Conservation (phyloP, 202 grass and related monocot species). For the Panicum virgatum region DNA sequence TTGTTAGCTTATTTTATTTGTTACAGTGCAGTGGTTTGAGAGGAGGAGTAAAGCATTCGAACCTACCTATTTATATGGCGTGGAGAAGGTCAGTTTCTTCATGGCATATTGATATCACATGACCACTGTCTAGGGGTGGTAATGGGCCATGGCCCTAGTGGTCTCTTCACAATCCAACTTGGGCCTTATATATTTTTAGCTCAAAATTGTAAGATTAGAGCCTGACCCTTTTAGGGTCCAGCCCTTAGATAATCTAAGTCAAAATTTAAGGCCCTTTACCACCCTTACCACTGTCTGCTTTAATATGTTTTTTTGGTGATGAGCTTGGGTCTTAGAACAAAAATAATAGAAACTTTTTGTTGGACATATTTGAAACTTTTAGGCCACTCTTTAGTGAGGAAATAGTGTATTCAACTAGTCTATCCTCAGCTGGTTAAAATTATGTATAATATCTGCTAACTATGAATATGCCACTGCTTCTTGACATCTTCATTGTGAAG, state of each 20-base stretch:
- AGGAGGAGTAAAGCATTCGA: constrained; percentile 95
- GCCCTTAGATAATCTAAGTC: too few species aligned
- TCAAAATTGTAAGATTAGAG: too few species aligned
- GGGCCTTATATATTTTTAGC: too few species aligned
- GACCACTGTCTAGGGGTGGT: too few species aligned
- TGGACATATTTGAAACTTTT: constrained; percentile 17
- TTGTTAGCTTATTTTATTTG: constrained; percentile 49
- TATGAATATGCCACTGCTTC: constrained; percentile 1
- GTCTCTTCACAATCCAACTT: too few species aligned
- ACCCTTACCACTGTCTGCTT: background rate
- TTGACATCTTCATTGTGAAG: background rate
- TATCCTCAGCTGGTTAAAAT: background rate
- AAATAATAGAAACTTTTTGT: constrained; percentile 12
- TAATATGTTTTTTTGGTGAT: constrained; percentile 14
- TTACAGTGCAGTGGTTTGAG: constrained; percentile 96
- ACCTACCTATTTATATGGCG: constrained; percentile 90
- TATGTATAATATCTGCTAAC: background rate
- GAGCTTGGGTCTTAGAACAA: constrained; percentile 4
- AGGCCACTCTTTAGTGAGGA: constrained; percentile 1
- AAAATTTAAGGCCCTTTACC: too few species aligned
- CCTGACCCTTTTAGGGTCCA: too few species aligned
- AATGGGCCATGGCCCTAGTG: too few species aligned
- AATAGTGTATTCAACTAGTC: background rate
- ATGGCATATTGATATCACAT: constrained; percentile 28
- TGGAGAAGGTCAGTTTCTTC: constrained; percentile 76